Base-by-base conservation (phyloP, 164 flowering plant species). In the Berberis vulgaris region DNA sequence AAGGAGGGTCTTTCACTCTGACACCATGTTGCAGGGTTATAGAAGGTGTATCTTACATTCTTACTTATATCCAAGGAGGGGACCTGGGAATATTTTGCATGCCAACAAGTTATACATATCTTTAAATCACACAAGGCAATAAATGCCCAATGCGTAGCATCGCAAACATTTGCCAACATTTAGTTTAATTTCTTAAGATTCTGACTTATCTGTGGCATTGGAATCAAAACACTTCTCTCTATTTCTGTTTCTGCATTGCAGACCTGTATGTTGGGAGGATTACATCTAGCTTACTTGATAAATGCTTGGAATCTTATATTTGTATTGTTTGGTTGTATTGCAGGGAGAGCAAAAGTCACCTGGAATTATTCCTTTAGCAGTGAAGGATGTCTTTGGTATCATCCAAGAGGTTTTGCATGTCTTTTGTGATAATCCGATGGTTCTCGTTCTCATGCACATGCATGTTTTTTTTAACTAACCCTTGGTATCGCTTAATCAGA, bases 301-400 rank as follows among this genome's bases (percentile, higher is more conserved):
- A 26, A 26, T 26, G 26, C 26, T 26, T 26, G 26, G 26, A 26
- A 26, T 26, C n/a, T 7, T 10, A 52, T 52, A 26, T 46, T 45
- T 42, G 5, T 45, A 40, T 49, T 62, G 49, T 69, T 43, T 50
- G 6, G 5, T 62, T 50, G 8, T 66, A 5, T 58, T 67, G 56
- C 56, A 88, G 96, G 96, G 96, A 50, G 91, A 86, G 75, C 92
- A 88, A 64, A 86, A 81, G 71, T 88, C 92, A 61, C 96, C 92
- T 65, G 92, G 96, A 45, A 78, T 86, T 39, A 85, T 88, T 64
- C 96, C 96, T 9, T 67, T 88, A 72, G 92, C 96, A 26, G 83
- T 88, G 71, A 88, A 88, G 74, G 92, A 88, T 76, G 90, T 86
- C 0, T 88, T 88, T 76, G 79, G 84, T 50, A 88, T 86, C 54